Evolutionary conservation across 805 yeast species (phyloP).

Genomic region (Priceomyces haplophilus): DNA sequence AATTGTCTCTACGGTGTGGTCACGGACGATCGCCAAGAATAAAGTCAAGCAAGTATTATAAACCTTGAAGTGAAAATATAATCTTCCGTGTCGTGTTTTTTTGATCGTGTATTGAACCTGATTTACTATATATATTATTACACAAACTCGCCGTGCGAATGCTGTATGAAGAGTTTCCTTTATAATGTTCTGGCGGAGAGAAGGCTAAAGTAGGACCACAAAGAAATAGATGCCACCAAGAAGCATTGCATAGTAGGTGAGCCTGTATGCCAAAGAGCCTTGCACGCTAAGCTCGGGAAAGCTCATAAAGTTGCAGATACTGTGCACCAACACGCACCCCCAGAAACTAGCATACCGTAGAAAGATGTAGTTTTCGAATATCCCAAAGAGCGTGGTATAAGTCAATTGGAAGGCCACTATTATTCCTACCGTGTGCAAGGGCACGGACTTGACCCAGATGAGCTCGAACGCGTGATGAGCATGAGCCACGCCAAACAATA

Average conservation of each 20-base stretch:
- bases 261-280: constrained; percentile 20
- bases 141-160: not conserved
- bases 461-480: constrained; percentile 65
- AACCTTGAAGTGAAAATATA: not conserved
- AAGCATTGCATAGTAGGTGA: constrained; percentile 37
- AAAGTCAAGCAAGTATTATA: not conserved
- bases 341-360: constrained; percentile 51
- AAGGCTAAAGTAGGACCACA: not conserved
- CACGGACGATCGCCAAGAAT: not conserved
- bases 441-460: constrained; percentile 22
- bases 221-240: constrained; percentile 44
- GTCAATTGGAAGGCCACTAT: constrained; percentile 49
- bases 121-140: not conserved
- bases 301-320: constrained; percentile 68
- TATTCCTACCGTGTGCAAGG: constrained; percentile 30
- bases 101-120: not conserved
- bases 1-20: not conserved
- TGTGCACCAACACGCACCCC: constrained; percentile 58
- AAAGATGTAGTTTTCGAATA: constrained; percentile 56
- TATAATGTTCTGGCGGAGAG: not conserved
- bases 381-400: constrained; percentile 72
- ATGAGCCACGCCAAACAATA: constrained; percentile 75
- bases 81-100: constrained; percentile 1
- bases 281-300: constrained; percentile 46
- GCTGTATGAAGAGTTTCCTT: not conserved